Conservation (phyloP, 345 rosid species). For the Brassica cretica region DNA sequence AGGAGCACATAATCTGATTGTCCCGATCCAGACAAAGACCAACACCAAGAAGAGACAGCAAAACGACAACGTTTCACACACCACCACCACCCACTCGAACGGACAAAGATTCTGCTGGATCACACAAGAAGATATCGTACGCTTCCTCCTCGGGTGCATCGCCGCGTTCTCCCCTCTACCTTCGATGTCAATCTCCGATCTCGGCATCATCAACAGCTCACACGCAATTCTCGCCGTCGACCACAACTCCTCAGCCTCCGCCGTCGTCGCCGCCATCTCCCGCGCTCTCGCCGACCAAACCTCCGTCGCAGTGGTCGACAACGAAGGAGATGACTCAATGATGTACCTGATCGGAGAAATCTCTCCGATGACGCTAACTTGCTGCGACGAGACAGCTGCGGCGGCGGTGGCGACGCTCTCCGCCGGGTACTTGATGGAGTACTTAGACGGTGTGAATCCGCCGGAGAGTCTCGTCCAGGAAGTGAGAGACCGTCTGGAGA, state of each 20-base stretch:
- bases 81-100: slow-evolving; percentile 50
- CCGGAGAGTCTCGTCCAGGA: slow-evolving; percentile 66
- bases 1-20: slow-evolving; percentile 89
- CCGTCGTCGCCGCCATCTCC: slow-evolving; percentile 52
- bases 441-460: slow-evolving; percentile 81
- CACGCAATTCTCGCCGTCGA: slow-evolving; percentile 49
- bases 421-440: slow-evolving; percentile 79
- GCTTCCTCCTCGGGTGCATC: slow-evolving; percentile 71
- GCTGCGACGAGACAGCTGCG: slow-evolving; percentile 65
- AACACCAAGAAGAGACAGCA: slow-evolving; percentile 50
- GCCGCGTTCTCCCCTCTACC: slow-evolving; percentile 74
- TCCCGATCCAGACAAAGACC: slow-evolving; percentile 58
- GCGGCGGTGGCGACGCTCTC: slow-evolving; percentile 74
- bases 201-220: slow-evolving; percentile 56
- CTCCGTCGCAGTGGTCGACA: slow-evolving; percentile 70
- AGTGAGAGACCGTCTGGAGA: slow-evolving; percentile 55
- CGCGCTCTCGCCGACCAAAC: slow-evolving; percentile 55
- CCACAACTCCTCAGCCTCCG: slow-evolving; percentile 64
- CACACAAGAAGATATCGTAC: slow-evolving; percentile 81
- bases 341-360: slow-evolving; percentile 69
- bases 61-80: neutral
- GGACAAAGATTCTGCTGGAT: slow-evolving; percentile 88
- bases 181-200: slow-evolving; percentile 61
- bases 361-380: slow-evolving; percentile 66
- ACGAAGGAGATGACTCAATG: slow-evolving; percentile 49